A percentile compares a stretch with the other conserved stretches of the same genome.
These are phyloP conservation scores for Oryza nivara DNA, from an alignment of 176 grass and related monocot species.

Conservation along the genomic window DNA sequence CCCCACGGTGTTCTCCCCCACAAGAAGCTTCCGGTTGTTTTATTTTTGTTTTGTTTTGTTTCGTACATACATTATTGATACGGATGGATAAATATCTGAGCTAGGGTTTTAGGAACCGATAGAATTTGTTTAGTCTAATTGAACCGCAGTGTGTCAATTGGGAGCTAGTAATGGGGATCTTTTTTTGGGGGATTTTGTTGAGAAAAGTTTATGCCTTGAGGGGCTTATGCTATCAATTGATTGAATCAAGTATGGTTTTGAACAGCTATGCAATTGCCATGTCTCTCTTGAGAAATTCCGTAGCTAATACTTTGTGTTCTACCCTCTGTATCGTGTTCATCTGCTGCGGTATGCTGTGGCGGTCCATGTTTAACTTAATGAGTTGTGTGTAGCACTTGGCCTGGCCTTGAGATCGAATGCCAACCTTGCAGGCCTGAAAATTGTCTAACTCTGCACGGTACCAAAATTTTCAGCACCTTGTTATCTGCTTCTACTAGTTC, in stretches of 20 bases:
- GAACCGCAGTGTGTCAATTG: background rate
- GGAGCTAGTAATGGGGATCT: background rate
- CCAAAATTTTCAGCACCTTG: background rate
- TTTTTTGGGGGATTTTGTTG: background rate
- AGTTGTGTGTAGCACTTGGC: background rate
- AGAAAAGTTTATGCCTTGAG: background rate
- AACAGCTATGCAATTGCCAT: too few species aligned
- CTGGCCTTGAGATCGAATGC: background rate
- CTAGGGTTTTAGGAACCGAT: background rate
- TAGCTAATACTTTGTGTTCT: too few species aligned
- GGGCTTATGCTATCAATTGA: background rate
- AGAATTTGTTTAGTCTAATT: background rate
- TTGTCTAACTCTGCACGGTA: background rate
- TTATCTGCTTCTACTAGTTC: background rate
- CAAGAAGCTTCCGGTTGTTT: background rate
- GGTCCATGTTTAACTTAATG: background rate
- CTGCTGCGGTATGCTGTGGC: background rate
- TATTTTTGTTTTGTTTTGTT: background rate
- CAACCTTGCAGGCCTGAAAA: background rate
- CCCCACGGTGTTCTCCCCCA: too few species aligned
- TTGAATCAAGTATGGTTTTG: background rate
- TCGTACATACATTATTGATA: background rate
- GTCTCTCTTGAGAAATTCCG: background rate
- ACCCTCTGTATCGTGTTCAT: background rate
- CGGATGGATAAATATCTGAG: background rate